phyloP scores from a whole-genome alignment of 2,329 filamentous ascomycete species.

The Pseudopithomyces chartarum region DNA sequence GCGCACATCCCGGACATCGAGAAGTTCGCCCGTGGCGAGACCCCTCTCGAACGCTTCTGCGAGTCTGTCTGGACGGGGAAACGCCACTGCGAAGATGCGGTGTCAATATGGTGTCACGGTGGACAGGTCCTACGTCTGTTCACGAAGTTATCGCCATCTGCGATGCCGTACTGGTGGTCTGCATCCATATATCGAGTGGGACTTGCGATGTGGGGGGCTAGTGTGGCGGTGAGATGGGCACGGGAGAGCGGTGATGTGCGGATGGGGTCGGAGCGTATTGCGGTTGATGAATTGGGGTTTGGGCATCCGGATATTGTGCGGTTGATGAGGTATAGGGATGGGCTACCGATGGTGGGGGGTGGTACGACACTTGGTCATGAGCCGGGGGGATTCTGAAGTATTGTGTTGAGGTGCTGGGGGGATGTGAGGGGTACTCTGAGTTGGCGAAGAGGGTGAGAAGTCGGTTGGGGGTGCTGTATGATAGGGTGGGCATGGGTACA shows the following conservation, averaged over 20 bases:
- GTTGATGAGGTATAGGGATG: conserved; percentile 44
- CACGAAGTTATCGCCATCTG: conserved; percentile 59
- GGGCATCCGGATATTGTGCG: conserved; percentile 42
- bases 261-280: conserved; percentile 17
- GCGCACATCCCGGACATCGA: conserved; percentile 70
- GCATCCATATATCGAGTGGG: conserved; percentile 65
- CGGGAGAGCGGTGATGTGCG: conserved; percentile 1
- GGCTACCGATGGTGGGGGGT: conserved; percentile 41
- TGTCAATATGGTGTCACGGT: conserved; percentile 63
- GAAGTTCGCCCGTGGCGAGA: conserved; percentile 57
- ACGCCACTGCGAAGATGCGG: conserved; percentile 17
- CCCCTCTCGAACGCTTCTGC: conserved; percentile 51
- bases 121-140: conserved; percentile 67
- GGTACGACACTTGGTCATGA: conserved; percentile 27
- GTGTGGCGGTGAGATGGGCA: not conserved
- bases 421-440: conserved; percentile 27
- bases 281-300: conserved; percentile 42
- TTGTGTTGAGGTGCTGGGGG: conserved; percentile 38
- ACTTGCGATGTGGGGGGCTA: conserved; percentile 9
- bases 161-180: conserved; percentile 70
- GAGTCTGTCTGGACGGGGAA: conserved; percentile 6
- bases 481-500: not conserved
- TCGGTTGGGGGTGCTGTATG: conserved; percentile 5
- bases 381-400: conserved; percentile 39
- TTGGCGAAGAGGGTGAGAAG: not conserved